Evolutionary conservation across 1,284 basidiomycete species (phyloP).

Genomic region (Xerocomus amazonicus): DNA sequence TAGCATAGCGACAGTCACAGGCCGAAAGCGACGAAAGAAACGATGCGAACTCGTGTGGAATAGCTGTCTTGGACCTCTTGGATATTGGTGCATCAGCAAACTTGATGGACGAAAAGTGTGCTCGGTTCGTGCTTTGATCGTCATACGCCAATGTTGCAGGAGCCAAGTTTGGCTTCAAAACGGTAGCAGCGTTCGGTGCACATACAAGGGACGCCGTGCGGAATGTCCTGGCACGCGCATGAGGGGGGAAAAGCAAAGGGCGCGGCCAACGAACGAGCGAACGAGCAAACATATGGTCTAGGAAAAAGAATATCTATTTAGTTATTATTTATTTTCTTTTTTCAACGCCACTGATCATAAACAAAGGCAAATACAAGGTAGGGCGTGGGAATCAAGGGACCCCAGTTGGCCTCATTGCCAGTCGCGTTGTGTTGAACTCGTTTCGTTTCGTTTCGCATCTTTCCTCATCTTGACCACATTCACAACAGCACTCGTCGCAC

Average conservation of each 20-base stretch:
- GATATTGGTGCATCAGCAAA: slow-evolving; percentile 32
- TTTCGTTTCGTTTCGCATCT: slow-evolving; percentile 20
- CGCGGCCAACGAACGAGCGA: slow-evolving; percentile 28
- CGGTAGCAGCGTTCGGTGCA: slow-evolving; percentile 9
- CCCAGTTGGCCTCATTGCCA: slow-evolving; percentile 24
- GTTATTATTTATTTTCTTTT: no score
- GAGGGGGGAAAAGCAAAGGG: slow-evolving; percentile 12
- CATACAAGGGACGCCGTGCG: slow-evolving; percentile 8
- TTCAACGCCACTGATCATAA: slow-evolving; percentile 25
- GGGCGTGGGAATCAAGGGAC: slow-evolving; percentile 22
- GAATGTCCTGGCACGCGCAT: slow-evolving; percentile 16
- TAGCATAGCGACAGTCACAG: slow-evolving; percentile 17
- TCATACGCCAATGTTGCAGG: slow-evolving; percentile 1
- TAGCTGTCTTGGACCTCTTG: slow-evolving; percentile 34
- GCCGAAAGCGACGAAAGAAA: slow-evolving; percentile 2
- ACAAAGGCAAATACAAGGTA: slow-evolving; percentile 20
- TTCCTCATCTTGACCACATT: not conserved
- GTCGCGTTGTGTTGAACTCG: slow-evolving; percentile 24
- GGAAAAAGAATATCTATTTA: no score
- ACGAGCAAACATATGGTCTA: slow-evolving; percentile 32
- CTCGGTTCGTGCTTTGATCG: slow-evolving; percentile 15
- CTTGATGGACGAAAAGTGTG: slow-evolving; percentile 28
- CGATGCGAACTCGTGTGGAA: slow-evolving; percentile 39
- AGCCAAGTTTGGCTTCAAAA: slow-evolving; percentile 9
- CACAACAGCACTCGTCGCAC: not conserved